Evolutionary conservation across 2,329 filamentous ascomycete genomes (phyloP).

Genomic region (Colletotrichum kahawae): DNA sequence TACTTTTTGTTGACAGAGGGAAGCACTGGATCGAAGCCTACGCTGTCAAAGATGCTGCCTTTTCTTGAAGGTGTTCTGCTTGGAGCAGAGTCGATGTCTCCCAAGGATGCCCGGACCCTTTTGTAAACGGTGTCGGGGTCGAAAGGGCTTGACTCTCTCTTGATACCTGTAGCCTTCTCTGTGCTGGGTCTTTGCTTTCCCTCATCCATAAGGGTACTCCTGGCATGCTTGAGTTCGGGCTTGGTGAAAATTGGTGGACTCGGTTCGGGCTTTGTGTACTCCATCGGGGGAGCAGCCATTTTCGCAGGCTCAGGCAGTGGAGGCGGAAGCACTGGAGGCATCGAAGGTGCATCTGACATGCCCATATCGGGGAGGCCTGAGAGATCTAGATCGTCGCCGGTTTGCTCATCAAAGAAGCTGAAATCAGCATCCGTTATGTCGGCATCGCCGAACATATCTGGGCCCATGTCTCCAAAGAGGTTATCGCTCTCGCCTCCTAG

Average conservation of each 20-base stretch:
- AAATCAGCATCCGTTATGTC: constrained; percentile 85
- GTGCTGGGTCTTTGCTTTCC: constrained; percentile 31
- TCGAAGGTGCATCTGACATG: constrained; percentile 1
- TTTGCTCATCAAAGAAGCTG: constrained; percentile 77
- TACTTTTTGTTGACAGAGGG: constrained; percentile 64
- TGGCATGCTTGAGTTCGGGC: constrained; percentile 62
- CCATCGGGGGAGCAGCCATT: constrained; percentile 13
- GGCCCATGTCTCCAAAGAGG: constrained; percentile 72
- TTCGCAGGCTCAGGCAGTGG: constrained; percentile 22
- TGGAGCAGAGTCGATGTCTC: constrained; percentile 24
- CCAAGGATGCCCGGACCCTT: constrained; percentile 55
- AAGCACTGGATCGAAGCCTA: constrained; percentile 58
- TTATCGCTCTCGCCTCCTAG: constrained; percentile 57
- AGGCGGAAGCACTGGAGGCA: not conserved
- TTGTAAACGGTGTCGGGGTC: constrained; percentile 64
- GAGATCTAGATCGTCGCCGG: constrained; percentile 44
- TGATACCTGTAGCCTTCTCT: constrained; percentile 33
- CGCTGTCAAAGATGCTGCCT: constrained; percentile 57
- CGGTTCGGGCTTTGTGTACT: constrained; percentile 10
- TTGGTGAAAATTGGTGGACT: constrained; percentile 54
- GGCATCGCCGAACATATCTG: constrained; percentile 74
- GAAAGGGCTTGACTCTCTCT: constrained; percentile 62
- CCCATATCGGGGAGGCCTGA: constrained; percentile 34
- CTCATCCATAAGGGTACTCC: constrained; percentile 56
- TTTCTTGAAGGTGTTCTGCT: constrained; percentile 35